Evolutionary conservation across 1,284 basidiomycete species (phyloP), one percentile per base, ranked within the genome.

Genomic region (Meripilus lineatus): DNA sequence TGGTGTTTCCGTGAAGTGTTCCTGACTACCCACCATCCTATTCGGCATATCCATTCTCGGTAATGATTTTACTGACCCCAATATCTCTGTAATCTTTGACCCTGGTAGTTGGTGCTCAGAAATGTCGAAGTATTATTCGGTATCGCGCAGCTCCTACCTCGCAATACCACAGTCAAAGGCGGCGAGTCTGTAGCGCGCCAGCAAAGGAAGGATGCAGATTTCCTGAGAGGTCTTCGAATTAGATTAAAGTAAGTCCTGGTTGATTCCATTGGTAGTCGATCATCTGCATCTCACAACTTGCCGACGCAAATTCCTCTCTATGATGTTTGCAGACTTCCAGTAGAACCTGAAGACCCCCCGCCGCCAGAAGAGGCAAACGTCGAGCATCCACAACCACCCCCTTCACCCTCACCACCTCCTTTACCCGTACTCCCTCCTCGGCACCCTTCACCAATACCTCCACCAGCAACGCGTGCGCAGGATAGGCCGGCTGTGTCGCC

Each of bases 111-210:
- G 56, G 57, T 80, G 34, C 62, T 90, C 32, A 80, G 76, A 57
- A 69, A 83, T 46, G 78, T 79, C 3, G 64, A 69, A 11, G 69
- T 89, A 36, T 74, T 79, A 25, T 68, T 71, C 38, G 84, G 84
- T 6, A 76, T 83, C 34, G 78, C 77, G 1, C 81, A 82, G 49
- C 74, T 90, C 2, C 80, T 88, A 54, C 84, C 85, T 2, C 60
- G 61, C 13, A 77, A 71, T n/a, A 68, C 84, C 13, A 61, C 60
- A 2, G 51, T 86, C 42, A 71, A 79, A 50, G 84, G 82, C 1
- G 71, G 79, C 48, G 62, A 66, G 47, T 74, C 72, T 5, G 74
- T 75, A 33, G 82, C 86, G 44, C 69, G 76, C n/a, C 77, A 85
- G 23, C 63, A 54, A 6, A 53, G 69, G 32, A 77, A 75, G 44